Evolutionary conservation across 768 basidiomycete species (phyloP).

Genomic region (Gelatoporia subvermispora): DNA sequence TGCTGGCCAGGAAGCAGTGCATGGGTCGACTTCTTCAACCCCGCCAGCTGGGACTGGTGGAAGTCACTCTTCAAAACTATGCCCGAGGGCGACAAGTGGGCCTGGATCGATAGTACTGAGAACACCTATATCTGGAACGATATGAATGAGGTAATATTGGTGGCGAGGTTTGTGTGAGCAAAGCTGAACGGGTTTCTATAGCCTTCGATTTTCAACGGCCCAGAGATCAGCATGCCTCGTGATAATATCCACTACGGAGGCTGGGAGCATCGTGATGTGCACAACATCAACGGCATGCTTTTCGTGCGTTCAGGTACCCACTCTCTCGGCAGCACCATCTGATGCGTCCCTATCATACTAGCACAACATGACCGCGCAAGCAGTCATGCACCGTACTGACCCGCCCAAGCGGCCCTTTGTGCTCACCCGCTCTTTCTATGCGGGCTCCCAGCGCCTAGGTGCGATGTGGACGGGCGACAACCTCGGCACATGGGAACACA

Average conservation of each 20-base stretch:
- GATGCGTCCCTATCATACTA: conserved; percentile 27
- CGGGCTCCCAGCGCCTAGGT: conserved; percentile 92
- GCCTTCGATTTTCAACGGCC: conserved; percentile 99
- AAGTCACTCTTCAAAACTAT: conserved; percentile 70
- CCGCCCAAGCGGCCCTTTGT: conserved; percentile 88
- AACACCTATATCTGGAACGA: conserved; percentile 97
- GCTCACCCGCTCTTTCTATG: conserved; percentile 90
- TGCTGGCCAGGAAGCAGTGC: conserved; percentile 97
- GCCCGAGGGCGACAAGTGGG: conserved; percentile 52
- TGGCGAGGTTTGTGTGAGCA: neutral
- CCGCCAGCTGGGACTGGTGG: conserved; percentile 89
- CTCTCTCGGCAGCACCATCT: neutral
- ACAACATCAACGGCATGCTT: conserved; percentile 98
- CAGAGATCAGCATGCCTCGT: conserved; percentile 83
- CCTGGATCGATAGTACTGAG: conserved; percentile 77
- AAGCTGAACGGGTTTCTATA: conserved; percentile 19
- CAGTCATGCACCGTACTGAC: conserved; percentile 68
- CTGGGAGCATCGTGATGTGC: conserved; percentile 97
- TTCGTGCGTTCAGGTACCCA: conserved; percentile 44
- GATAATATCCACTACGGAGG: conserved; percentile 84
- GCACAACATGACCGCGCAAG: conserved; percentile 83
- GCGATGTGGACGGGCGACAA: conserved; percentile 99
- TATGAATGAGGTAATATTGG: conserved; percentile 84
- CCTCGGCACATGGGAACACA: conserved; percentile 96
- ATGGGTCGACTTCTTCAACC: conserved; percentile 98